Percentiles rank a stretch among this genome's conserved stretches.
These are phyloP conservation scores for Aeschynomene evenia DNA, from an alignment of 306 rosid species.

Conservation along the genomic window DNA sequence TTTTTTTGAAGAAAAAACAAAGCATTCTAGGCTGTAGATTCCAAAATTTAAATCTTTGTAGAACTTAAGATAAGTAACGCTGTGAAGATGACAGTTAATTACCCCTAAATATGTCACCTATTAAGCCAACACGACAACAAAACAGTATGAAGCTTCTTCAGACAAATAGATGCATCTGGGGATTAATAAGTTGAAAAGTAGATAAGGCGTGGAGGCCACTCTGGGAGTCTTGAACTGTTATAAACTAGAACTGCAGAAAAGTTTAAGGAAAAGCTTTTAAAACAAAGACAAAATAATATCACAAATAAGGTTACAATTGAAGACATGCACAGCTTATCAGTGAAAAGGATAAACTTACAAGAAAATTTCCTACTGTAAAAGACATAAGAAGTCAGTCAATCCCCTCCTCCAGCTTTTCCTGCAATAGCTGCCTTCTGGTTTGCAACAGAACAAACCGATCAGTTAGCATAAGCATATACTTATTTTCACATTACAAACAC, in stretches of 20 bases:
- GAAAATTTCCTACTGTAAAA: slow-evolving; percentile 47
- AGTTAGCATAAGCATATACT: slow-evolving; percentile 17
- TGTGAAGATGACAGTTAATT: slow-evolving; percentile 34
- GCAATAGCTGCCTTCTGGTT: slow-evolving; percentile 57
- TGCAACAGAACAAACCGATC: slow-evolving; percentile 30
- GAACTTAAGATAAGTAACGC: slow-evolving; percentile 43
- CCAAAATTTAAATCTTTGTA: slow-evolving; percentile 44
- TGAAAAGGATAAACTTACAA: slow-evolving; percentile 9
- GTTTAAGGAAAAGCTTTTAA: neutral
- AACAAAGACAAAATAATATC: neutral
- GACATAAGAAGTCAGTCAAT: slow-evolving; percentile 43
- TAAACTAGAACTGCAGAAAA: slow-evolving; percentile 52
- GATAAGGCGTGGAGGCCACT: slow-evolving; percentile 32
- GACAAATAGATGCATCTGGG: slow-evolving; percentile 38
- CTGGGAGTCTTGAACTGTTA: slow-evolving; percentile 38
- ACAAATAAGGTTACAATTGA: neutral
- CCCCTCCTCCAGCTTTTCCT: slow-evolving; percentile 68
- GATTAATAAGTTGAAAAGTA: slow-evolving; percentile 32
- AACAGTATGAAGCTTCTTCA: slow-evolving; percentile 31
- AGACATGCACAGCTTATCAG: neutral
- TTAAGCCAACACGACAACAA: slow-evolving; percentile 13
- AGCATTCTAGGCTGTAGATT: slow-evolving; percentile 34
- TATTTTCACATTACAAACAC: neutral
- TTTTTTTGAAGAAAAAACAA: neutral
- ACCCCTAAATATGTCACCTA: slow-evolving; percentile 37